A percentile compares a stretch with the other conserved stretches of the same genome.
Conservation (phyloP, 1,139 yeast species). For the Eremothecium gossypii region DNA sequence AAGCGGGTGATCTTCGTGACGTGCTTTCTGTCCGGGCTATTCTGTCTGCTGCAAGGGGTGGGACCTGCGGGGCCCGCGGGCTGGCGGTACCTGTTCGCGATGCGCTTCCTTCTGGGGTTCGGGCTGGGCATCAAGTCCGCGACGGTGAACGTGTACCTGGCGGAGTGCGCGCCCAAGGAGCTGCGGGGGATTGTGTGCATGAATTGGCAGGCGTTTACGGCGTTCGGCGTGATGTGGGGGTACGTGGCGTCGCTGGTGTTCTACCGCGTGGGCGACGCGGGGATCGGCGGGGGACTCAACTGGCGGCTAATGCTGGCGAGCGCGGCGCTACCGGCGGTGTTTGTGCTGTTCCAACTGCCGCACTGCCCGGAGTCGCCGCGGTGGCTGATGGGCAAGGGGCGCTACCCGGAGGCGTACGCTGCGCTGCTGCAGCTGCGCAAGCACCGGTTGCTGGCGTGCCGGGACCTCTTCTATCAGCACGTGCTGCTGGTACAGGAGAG, state of each 20-base stretch:
- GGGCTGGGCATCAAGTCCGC: conserved; percentile 78
- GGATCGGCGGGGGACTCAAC: conserved; percentile 45
- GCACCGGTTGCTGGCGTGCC: conserved; percentile 54
- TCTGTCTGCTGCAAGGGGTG: conserved; percentile 74
- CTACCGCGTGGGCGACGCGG: conserved; percentile 36
- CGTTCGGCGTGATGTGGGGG: conserved; percentile 78
- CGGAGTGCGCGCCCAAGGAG: conserved; percentile 63
- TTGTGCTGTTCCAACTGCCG: conserved; percentile 59
- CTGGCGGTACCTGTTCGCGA: conserved; percentile 71
- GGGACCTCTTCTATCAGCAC: conserved; percentile 67
- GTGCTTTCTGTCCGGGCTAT: conserved; percentile 52
- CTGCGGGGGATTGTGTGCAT: conserved; percentile 75
- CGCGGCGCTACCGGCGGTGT: conserved; percentile 63
- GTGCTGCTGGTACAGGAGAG: conserved; percentile 59
- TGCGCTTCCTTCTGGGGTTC: conserved; percentile 63
- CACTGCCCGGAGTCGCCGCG: conserved; percentile 73
- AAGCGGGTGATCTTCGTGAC: conserved; percentile 63
- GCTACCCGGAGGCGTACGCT: conserved; percentile 48
- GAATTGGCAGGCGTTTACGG: conserved; percentile 89
- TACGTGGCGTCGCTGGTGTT: conserved; percentile 63
- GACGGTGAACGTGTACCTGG: conserved; percentile 73
- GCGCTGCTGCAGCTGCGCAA: conserved; percentile 44
- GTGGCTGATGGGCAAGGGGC: conserved; percentile 64
- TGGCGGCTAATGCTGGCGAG: conserved; percentile 82
- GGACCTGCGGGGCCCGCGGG: conserved; percentile 33